A percentile compares a stretch with the other conserved stretches of the same genome.
Evolutionary conservation across 352 stramenopile genomes (phyloP).

Genomic region (Phytopythium kandeliae): DNA sequence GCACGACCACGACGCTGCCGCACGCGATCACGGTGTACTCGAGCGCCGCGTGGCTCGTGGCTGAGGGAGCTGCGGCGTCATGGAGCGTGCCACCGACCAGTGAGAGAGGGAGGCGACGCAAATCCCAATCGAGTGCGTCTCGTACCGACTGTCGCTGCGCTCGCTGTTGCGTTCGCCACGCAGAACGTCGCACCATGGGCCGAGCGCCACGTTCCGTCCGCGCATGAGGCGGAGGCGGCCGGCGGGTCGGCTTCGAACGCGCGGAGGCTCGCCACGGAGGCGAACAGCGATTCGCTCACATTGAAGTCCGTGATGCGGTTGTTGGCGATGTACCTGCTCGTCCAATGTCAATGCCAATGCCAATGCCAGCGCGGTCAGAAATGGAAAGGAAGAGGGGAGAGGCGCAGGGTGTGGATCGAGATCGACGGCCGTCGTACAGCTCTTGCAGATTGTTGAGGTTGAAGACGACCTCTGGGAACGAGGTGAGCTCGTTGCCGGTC

Average conservation of each 20-base stretch:
- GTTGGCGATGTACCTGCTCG: conserved; percentile 16
- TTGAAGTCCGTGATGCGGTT: conserved; percentile 30
- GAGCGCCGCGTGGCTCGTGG: conserved; percentile 10
- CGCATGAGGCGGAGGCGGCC: conserved; percentile 13
- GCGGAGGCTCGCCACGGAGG: conserved; percentile 13
- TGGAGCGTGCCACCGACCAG: too few relatives aligned
- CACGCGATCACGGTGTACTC: conserved; percentile 18
- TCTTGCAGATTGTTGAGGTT: conserved; percentile 25
- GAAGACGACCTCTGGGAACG: conserved; percentile 23
- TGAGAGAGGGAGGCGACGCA: too few relatives aligned
- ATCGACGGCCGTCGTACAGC: conserved; percentile 8
- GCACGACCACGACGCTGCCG: conserved; percentile 15
- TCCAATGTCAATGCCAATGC: too few relatives aligned
- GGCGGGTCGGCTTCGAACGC: conserved; percentile 19
- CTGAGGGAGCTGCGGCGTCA: conserved; percentile 11
- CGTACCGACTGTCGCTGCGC: conserved; percentile 11
- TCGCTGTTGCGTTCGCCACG: conserved; percentile 8
- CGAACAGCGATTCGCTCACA: conserved; percentile 20
- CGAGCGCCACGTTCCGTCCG: conserved; percentile 18
- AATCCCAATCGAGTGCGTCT: background rate
- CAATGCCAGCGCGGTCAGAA: too few relatives aligned
- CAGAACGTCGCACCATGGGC: conserved; percentile 22
- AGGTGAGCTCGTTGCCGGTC: conserved; percentile 25
- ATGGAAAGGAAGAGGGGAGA: too few relatives aligned
- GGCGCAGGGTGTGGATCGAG: too few relatives aligned